These are phyloP conservation scores for Oldenlandia corymbosa DNA, from an alignment of 257 asterid genomes.

Conservation along the genomic window DNA sequence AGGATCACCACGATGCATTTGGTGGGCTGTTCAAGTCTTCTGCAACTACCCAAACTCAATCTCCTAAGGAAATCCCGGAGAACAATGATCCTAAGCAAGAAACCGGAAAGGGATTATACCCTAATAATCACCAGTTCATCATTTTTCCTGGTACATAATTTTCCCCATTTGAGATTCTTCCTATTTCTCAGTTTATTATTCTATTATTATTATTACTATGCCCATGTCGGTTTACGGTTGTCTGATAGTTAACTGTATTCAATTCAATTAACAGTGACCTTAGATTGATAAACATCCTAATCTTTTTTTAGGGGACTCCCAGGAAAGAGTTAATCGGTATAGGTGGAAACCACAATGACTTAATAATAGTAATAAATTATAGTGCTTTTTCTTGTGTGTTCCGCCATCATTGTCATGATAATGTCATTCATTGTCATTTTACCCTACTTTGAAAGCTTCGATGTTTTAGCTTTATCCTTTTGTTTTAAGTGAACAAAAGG, in stretches of 20 bases:
- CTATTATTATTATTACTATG: not conserved
- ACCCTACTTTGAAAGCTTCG: conserved; percentile 9
- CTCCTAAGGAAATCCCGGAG: conserved; percentile 18
- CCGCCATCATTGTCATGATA: conserved; percentile 6
- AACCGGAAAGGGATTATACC: conserved; percentile 26
- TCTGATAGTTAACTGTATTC: conserved; percentile 1
- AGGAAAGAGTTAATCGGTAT: conserved; percentile 1
- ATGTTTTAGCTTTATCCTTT: not conserved
- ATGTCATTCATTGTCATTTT: not conserved
- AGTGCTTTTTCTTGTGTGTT: not conserved
- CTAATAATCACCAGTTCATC: conserved; percentile 28
- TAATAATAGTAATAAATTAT: too few species aligned
- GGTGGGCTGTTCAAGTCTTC: conserved; percentile 35
- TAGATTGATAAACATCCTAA: not conserved
- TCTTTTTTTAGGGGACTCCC: not conserved
- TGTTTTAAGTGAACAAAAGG: not conserved
- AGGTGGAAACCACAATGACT: not conserved
- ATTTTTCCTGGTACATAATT: conserved; percentile 29
- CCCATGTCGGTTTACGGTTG: not conserved
- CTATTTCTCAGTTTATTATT: not conserved
- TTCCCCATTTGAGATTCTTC: not conserved
- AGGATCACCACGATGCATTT: conserved; percentile 30
- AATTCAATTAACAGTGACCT: too few species aligned
- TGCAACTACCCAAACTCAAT: conserved; percentile 17
- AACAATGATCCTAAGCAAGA: conserved; percentile 11